Base-by-base conservation (phyloP, 768 basidiomycete genomes). In the Collybiopsis luxurians region DNA sequence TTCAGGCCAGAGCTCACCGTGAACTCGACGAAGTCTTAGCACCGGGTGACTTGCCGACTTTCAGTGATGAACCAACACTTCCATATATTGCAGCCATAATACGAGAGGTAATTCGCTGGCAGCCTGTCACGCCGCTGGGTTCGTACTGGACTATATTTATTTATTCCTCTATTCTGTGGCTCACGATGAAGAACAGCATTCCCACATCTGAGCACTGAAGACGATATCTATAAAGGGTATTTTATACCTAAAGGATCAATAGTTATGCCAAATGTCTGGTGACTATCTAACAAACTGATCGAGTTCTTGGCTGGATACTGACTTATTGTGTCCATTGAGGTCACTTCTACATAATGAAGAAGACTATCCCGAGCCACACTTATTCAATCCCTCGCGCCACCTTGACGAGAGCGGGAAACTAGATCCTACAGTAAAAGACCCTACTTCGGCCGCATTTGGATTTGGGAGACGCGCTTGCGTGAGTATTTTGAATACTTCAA, bases 21-120 rank as follows among this genome's bases (percentile, higher is more conserved):
- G 67, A 69, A 54, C 50, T 69, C 24, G 68, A 69, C 45, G 27
- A 31, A 1, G 45, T 61, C n/a, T 24, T 61, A 19, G 54, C 60
- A 6, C 42, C 24, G n/a, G 48, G 31, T 17, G 30, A 27, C 17
- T 36, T 57, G 24, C 44, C 55, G 12, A 39, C 42, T 19, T 42
- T 49, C 19, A 39, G 19, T 23, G 61, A 59, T 49, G 34, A 24
- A 34, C 13, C 7, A 21, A 48, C 31, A 12, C 45, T 53, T 12
- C 61, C 61, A 5, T 63, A 64, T 51, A 34, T 57, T 30, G 40
- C 27, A 21, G 60, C 60, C 21, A 19, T 61, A 23, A 12, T 61
- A 15, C 38, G 59, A 34, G 60, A 61, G 38, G n/a, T 59, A 11
- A 10, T 61, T 13, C 26, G 60, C n/a, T 59, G 51, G 59, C 21